phyloP scores from a whole-genome alignment of 306 rosid species.

The Corylus heterophylla region DNA sequence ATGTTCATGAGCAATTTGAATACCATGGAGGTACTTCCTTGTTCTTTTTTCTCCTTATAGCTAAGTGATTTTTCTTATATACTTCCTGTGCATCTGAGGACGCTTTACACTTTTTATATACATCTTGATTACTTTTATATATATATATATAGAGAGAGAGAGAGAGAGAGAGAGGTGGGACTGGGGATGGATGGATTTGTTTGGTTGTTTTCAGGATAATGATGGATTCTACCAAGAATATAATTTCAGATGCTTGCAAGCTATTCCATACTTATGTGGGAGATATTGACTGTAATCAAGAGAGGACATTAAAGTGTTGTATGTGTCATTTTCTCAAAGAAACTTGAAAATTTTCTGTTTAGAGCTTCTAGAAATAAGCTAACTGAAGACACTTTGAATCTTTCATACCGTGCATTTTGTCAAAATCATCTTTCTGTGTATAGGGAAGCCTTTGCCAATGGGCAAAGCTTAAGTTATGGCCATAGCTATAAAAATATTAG shows the following conservation, averaged over 20 bases:
- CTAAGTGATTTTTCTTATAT: no score
- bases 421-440: background rate
- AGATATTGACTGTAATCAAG: background rate
- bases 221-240: background rate
- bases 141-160: no score
- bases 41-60: no score
- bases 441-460: background rate
- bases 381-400: background rate
- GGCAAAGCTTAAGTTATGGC: background rate
- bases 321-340: background rate
- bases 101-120: no score
- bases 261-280: background rate
- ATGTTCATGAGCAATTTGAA: background rate
- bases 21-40: background rate
- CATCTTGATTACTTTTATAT: no score
- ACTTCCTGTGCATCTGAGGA: no score
- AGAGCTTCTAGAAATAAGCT: background rate
- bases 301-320: background rate
- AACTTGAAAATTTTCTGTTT: background rate
- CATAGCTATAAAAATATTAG: background rate
- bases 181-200: background rate
- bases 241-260: background rate
- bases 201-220: background rate
- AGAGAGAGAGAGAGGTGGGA: background rate
- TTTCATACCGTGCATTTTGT: background rate